A percentile compares a stretch with the other conserved stretches of the same genome.
Conservation (phyloP, 225 moss, liverwort and hornwort genomes). For the Neckera pumila region DNA sequence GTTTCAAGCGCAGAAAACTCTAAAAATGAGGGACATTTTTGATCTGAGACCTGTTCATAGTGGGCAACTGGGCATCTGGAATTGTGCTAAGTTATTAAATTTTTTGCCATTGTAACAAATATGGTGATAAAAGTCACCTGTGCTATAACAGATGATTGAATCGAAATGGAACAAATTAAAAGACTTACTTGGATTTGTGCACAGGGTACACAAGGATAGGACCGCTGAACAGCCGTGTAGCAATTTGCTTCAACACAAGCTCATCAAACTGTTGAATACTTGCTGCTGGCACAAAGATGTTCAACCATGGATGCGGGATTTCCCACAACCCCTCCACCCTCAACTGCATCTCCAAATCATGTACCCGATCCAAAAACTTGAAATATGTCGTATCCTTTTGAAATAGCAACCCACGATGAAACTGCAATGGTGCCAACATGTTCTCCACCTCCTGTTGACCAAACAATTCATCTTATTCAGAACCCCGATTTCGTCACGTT, state of each 20-base stretch:
- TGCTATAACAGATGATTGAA: neutral
- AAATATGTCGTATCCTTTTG: constrained; percentile 42
- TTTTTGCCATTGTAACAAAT: neutral
- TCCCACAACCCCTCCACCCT: constrained; percentile 47
- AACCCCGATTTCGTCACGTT: neutral
- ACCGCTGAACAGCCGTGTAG: constrained; percentile 30
- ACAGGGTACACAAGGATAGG: constrained; percentile 69
- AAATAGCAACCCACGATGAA: constrained; percentile 42
- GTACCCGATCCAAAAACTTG: constrained; percentile 67
- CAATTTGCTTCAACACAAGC: constrained; percentile 42
- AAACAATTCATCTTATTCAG: neutral
- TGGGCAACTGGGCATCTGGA: too few relatives aligned
- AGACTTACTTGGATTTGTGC: constrained; percentile 65
- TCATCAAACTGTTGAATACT: constrained; percentile 42
- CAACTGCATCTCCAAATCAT: constrained; percentile 37
- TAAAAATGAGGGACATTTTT: neutral
- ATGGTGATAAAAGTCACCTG: neutral
- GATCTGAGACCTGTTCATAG: neutral
- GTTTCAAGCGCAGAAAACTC: neutral
- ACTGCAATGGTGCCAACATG: constrained; percentile 33
- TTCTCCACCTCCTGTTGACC: constrained; percentile 30
- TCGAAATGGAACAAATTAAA: neutral
- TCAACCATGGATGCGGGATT: constrained; percentile 76
- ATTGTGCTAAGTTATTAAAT: too few relatives aligned
- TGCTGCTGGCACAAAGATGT: constrained; percentile 58